A percentile compares a stretch with the other conserved stretches of the same genome.
Evolutionary conservation across 352 stramenopile genomes (phyloP).

Genomic region (Pythium brachiatum): DNA sequence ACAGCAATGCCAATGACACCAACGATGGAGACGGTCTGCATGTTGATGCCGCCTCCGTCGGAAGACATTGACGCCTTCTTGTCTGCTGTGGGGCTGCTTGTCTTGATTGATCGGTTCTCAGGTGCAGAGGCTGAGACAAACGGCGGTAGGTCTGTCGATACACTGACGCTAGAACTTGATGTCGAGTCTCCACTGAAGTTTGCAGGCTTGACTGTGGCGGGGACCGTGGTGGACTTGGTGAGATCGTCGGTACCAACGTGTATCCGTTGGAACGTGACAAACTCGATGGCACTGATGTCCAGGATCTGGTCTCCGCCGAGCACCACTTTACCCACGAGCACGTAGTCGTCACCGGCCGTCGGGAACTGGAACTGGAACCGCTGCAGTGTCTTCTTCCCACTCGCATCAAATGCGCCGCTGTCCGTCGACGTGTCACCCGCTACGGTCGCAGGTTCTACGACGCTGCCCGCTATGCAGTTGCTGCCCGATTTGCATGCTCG

Average conservation of each 20-base stretch:
- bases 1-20: constrained; percentile 7
- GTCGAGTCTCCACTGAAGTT: background rate
- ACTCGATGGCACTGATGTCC: constrained; percentile 52
- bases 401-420: constrained; percentile 39
- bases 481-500: constrained; percentile 58
- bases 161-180: background rate
- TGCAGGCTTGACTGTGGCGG: background rate
- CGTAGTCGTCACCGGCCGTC: constrained; percentile 42
- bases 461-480: constrained; percentile 45
- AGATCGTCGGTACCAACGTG: background rate
- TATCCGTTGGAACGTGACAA: constrained; percentile 42
- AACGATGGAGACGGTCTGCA: constrained; percentile 9
- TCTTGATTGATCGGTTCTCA: background rate
- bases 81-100: constrained; percentile 1
- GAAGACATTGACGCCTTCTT: background rate
- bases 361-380: constrained; percentile 49
- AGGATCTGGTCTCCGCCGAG: constrained; percentile 44
- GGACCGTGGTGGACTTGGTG: background rate
- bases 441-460: constrained; percentile 15
- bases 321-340: constrained; percentile 57
- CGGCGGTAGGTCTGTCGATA: background rate
- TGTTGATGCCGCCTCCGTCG: background rate
- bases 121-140: background rate
- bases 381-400: constrained; percentile 47
- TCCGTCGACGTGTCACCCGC: constrained; percentile 32